Evolutionary conservation across 2,329 filamentous ascomycete species (phyloP), one percentile per base, ranked within the genome.

Genomic region (Calonectria fujianensis): DNA sequence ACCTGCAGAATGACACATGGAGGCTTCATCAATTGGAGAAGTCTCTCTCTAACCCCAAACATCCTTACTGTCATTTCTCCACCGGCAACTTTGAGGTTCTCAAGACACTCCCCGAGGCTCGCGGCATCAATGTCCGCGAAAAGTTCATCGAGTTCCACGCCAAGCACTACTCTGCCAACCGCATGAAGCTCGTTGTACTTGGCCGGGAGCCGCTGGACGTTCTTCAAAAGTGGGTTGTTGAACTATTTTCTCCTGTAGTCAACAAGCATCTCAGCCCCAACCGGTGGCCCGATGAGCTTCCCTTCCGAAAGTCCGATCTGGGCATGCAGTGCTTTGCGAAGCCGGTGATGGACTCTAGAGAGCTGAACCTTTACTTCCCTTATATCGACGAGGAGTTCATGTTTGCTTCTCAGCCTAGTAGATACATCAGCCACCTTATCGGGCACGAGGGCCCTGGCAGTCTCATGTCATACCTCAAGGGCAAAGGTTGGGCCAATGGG

Each of bases 101-200:
- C 75, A 96, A 97, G 85, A 95, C 95, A 69, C 90, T 94, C 7
- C 96, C 96, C 2, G 92, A 97, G 82, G 91, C 92, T 57, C 88
- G 92, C 64, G 95, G 95, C 5, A 91, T 98, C 79, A 95, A 97
- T 83, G 94, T 98, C 32, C 91, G 96, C 64, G 93, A 95, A 79
- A 96, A 96, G 84, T 98, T 98, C 82, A 97, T 98, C 78, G 93
- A 96, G 77, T 98, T 98, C 82, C 95, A 98, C 83, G 91, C 93
- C 76, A 94, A 93, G 81, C 93, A 98, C 82, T 98, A 98, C 85
- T 98, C 96, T 1, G 95, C 96, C 73, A 98, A 98, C 82, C 91
- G 93, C 50, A 98, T 98, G 95, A 98, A 98, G 88, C 88, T 98
- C 65, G 95, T 96, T 48, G 92, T 98, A 6, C 86, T 98, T 29